phyloP scores from a whole-genome alignment of 768 basidiomycete genomes.

The Amanita subjunquillea region DNA sequence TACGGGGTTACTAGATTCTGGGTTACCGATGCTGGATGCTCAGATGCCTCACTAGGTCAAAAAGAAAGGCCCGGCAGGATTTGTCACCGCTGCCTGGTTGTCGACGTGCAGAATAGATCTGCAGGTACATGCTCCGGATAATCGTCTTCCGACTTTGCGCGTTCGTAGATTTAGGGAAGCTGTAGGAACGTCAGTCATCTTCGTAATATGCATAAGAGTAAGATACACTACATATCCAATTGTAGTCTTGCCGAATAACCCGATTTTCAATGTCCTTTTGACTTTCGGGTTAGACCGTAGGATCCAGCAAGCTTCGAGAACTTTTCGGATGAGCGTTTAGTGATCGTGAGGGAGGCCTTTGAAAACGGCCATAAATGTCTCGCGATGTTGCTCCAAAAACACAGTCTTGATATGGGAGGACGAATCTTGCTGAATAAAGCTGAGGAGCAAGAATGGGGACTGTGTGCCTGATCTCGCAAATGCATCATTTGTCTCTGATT shows the following conservation, averaged over 20 bases:
- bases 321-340: slow-evolving; percentile 44
- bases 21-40: too few relatives aligned
- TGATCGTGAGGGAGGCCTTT: slow-evolving; percentile 62
- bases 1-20: too few relatives aligned
- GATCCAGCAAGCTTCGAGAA: slow-evolving; percentile 69
- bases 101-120: too few relatives aligned
- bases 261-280: slow-evolving; percentile 61
- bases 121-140: slow-evolving; percentile 50
- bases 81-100: too few relatives aligned
- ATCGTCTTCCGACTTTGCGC: slow-evolving; percentile 35
- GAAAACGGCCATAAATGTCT: slow-evolving; percentile 58
- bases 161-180: slow-evolving; percentile 70
- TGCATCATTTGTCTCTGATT: slow-evolving; percentile 27
- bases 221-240: slow-evolving; percentile 41
- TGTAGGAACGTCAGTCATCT: slow-evolving; percentile 15
- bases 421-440: slow-evolving; percentile 47
- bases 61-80: too few relatives aligned
- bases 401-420: slow-evolving; percentile 43
- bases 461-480: slow-evolving; percentile 48
- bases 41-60: too few relatives aligned
- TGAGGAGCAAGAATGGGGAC: slow-evolving; percentile 41
- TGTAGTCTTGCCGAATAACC: slow-evolving; percentile 57
- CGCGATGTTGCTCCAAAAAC: slow-evolving; percentile 65
- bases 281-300: slow-evolving; percentile 68
- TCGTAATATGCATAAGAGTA: background rate